Evolutionary conservation across 192 early-diverging fungal species (phyloP), one percentile per base, ranked within the genome.

Genomic region (Nowakowskiella sp.): DNA sequence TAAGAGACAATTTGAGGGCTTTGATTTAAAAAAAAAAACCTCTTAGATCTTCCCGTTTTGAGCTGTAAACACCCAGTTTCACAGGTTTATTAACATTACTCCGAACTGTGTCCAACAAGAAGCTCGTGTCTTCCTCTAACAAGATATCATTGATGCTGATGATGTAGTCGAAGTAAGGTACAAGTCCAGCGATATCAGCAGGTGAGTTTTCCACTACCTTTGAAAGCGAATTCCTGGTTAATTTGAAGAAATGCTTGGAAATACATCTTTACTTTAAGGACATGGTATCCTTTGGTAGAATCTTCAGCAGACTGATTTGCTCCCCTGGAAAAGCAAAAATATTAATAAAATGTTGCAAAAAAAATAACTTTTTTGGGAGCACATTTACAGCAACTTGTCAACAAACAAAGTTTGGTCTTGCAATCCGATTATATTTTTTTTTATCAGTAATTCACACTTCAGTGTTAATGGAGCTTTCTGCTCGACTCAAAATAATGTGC

Each of bases 161-260:
- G 49, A 88, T 81, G 47, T 79, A 88, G 57, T 88, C 86, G 58
- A 88, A 88, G 56, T 86, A 86, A 2, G 75, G 83, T 23, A 82
- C 73, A 28, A 88, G 71, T 13, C 85, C 85, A 48, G 75, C 78
- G 8, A 47, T 59, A 39, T 74, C 68, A 8, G 85, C 81, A 10
- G 86, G 85, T 2, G 86, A 85, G 53, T 74, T 71, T 28, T 77
- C 74, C 29, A 76, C 66, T 44, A 86, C 79, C 82, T 85, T 45
- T 23, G 22, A 6, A 36, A 1, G 49, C 16, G 30, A 36, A 55
- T 44, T 44, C 31, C 43, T 58, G 36, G 32, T 59, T 31, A 23
- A 25, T 44, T 33, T 47, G 30, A n/a, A 30, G 9, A 9, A n/a
- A 24, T 34, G 7, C 29, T 22, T 23, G 13, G 8, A 3, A 5